Percentiles rank a stretch among this genome's conserved stretches.
Evolutionary conservation across 2,329 filamentous ascomycete genomes (phyloP).

Genomic region (Plenodomus lindquistii): DNA sequence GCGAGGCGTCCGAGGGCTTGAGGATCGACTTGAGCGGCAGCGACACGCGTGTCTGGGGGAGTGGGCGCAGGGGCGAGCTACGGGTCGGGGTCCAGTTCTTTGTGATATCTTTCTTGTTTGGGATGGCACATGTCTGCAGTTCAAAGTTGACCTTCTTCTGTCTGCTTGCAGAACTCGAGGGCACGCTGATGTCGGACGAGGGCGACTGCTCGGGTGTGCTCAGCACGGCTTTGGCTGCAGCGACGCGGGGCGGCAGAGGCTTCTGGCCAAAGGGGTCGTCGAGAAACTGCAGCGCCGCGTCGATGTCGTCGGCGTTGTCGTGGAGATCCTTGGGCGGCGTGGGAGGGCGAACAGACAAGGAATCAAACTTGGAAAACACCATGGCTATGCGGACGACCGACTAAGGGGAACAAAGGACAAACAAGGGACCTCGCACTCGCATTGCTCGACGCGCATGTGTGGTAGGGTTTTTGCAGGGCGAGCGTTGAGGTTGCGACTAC

Average conservation of each 20-base stretch:
- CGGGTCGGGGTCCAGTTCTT: conserved; percentile 38
- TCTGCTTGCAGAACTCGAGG: conserved; percentile 37
- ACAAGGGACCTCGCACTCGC: conserved; percentile 20
- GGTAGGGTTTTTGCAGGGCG: conserved; percentile 11
- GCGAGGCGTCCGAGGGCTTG: conserved; percentile 63
- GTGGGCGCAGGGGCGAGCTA: conserved; percentile 51
- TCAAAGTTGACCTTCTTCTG: conserved; percentile 62
- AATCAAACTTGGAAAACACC: conserved; percentile 49
- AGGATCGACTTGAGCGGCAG: conserved; percentile 76
- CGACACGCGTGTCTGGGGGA: conserved; percentile 56
- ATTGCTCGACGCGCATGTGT: conserved; percentile 25
- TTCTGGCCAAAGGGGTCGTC: conserved; percentile 47
- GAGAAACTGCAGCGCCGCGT: conserved; percentile 50
- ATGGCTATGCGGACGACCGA: conserved; percentile 43
- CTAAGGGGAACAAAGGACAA: conserved; percentile 25
- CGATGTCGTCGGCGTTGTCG: conserved; percentile 38
- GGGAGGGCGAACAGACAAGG: conserved; percentile 57
- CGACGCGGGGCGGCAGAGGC: conserved; percentile 24
- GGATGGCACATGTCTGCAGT: conserved; percentile 63
- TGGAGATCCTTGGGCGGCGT: conserved; percentile 58
- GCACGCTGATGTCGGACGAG: conserved; percentile 45
- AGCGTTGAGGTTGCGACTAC: conserved; percentile 16
- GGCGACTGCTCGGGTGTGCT: conserved; percentile 50
- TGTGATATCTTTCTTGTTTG: conserved; percentile 48
- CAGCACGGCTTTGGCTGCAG: conserved; percentile 25